Conservation (phyloP, 208 protist genomes). For the Leishmania turanica region DNA sequence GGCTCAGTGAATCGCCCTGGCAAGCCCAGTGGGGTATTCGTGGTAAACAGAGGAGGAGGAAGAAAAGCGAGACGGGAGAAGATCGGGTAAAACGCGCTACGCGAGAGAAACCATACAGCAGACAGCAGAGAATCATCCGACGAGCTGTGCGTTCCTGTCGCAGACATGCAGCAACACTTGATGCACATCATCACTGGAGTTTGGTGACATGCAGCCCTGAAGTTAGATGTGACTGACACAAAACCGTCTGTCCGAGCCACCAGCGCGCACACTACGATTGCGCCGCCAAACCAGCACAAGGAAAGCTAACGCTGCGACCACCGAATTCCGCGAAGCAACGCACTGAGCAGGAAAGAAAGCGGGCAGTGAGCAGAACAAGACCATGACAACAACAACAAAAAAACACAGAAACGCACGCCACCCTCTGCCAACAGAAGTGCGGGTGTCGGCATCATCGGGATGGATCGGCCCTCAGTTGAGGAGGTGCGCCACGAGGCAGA, state of each 20-base stretch:
- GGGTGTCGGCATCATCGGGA: background rate
- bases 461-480: background rate
- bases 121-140: background rate
- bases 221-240: background rate
- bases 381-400: background rate
- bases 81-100: background rate
- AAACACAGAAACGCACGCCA: background rate
- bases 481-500: background rate
- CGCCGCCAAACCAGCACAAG: background rate
- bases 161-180: background rate
- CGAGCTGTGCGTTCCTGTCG: background rate
- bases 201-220: background rate
- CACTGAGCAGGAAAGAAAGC: background rate
- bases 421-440: background rate
- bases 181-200: background rate
- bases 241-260: background rate
- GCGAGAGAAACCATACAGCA: background rate
- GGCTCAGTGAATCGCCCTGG: background rate
- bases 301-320: background rate
- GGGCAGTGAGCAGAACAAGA: slow-evolving; percentile 10
- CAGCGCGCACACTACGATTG: background rate
- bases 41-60: background rate
- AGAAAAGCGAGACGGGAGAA: background rate
- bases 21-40: background rate
- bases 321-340: background rate